A percentile compares a stretch with the other conserved stretches of the same genome.
These are phyloP conservation scores for Podospora didyma DNA, from an alignment of 495 filamentous ascomycete species.

Conservation along the genomic window DNA sequence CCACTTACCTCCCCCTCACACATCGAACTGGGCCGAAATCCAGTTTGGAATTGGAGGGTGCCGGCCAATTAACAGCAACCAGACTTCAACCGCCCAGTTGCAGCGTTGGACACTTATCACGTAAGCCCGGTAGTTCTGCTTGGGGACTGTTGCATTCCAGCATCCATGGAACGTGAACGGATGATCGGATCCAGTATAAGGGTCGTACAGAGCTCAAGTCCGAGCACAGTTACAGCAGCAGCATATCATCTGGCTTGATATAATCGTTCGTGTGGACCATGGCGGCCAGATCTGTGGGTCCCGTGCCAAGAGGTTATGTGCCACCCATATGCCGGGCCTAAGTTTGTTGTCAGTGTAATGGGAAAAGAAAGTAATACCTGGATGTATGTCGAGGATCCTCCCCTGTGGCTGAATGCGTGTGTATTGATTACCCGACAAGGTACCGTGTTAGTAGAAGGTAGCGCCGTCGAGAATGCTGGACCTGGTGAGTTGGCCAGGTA, in stretches of 20 bases:
- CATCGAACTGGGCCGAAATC: background rate
- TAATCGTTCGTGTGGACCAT: background rate
- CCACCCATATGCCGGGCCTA: background rate
- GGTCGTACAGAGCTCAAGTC: too few relatives aligned
- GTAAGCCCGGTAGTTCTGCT: background rate
- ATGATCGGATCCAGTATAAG: too few relatives aligned
- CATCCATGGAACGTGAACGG: too few relatives aligned
- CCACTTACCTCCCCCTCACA: background rate
- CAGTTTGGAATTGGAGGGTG: background rate
- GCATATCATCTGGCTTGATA: background rate
- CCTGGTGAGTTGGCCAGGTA: too few relatives aligned
- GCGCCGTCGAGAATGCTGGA: too few relatives aligned
- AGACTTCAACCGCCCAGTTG: background rate
- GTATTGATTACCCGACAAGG: too few relatives aligned
- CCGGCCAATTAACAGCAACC: background rate
- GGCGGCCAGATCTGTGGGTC: background rate
- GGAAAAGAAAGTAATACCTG: too few relatives aligned
- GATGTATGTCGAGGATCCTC: too few relatives aligned
- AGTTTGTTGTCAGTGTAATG: too few relatives aligned
- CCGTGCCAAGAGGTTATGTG: background rate
- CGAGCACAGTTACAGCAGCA: background rate
- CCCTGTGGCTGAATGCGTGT: too few relatives aligned
- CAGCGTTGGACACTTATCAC: background rate
- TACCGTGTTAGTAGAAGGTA: too few relatives aligned
- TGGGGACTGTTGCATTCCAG: too few relatives aligned